These are phyloP conservation scores for Thinopyrum obtusiflorum DNA, from an alignment of 202 grass and related monocot species.

Conservation along the genomic window DNA sequence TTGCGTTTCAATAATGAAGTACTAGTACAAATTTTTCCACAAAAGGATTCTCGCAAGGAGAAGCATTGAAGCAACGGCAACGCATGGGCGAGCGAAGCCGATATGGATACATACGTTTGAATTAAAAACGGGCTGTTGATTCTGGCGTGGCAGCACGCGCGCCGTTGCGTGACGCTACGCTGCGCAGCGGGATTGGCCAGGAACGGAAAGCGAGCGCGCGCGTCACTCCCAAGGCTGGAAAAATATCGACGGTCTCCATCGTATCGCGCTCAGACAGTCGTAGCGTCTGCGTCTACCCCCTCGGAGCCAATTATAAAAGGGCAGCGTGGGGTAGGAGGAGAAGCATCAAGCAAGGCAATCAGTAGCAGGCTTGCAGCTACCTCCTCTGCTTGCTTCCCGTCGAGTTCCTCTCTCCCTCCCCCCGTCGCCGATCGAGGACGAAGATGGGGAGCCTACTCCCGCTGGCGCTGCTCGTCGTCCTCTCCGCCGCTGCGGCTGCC, in stretches of 20 bases:
- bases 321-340: background rate
- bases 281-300: background rate
- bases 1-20: background rate
- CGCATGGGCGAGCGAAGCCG: background rate
- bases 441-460: background rate
- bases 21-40: background rate
- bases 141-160: background rate
- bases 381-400: background rate
- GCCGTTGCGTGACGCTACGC: conserved; percentile 4
- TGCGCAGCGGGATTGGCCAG: background rate
- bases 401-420: background rate
- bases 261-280: background rate
- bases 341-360: background rate
- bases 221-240: background rate
- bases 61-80: conserved; percentile 6
- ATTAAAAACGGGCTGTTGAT: background rate
- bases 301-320: background rate
- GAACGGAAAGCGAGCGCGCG: background rate
- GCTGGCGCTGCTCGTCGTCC: conserved; percentile 10
- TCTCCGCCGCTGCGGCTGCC: background rate
- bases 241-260: background rate
- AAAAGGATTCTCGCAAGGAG: background rate
- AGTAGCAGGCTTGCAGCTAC: background rate
- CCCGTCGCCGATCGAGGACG: background rate
- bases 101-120: background rate